These are phyloP conservation scores for Pseudogymnoascus sp. DNA, from an alignment of 2,329 filamentous ascomycete genomes.

Conservation along the genomic window DNA sequence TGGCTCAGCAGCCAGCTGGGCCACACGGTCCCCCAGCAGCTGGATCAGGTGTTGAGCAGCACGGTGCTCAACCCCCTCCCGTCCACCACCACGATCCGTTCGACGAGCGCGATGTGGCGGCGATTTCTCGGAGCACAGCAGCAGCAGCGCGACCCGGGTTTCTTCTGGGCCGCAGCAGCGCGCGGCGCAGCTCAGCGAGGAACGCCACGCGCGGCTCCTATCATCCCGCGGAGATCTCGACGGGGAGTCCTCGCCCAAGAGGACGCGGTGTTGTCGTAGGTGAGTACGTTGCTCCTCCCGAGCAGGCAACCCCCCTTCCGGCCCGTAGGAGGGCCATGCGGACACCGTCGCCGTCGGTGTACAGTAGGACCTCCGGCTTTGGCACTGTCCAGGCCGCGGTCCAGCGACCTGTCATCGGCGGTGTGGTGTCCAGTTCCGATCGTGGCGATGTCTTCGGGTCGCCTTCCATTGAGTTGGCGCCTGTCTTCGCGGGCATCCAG, in stretches of 20 bases:
- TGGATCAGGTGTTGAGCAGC: not conserved
- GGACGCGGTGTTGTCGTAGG: not conserved
- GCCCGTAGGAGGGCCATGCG: not conserved
- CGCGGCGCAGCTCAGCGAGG: not conserved
- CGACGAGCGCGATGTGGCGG: not conserved
- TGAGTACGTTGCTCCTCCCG: not conserved
- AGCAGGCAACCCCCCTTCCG: not conserved
- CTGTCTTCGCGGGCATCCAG: not conserved
- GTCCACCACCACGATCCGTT: not conserved
- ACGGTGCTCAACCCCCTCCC: not conserved
- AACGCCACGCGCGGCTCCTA: not conserved
- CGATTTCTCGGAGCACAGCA: not conserved
- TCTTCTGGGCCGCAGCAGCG: not conserved
- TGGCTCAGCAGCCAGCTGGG: not conserved
- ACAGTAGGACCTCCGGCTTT: slow-evolving; percentile 1
- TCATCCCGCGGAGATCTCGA: not conserved
- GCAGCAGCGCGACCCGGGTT: not conserved
- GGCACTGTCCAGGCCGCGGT: not conserved
- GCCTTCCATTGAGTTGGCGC: not conserved
- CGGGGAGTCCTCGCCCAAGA: not conserved
- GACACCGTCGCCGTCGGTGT: slow-evolving; percentile 4
- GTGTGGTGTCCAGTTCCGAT: not conserved
- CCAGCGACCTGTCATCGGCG: not conserved
- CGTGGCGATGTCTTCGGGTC: not conserved
- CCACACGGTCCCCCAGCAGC: not conserved